Base-by-base conservation (phyloP, 2,329 filamentous ascomycete species). In the Colletotrichum brevisporum region DNA sequence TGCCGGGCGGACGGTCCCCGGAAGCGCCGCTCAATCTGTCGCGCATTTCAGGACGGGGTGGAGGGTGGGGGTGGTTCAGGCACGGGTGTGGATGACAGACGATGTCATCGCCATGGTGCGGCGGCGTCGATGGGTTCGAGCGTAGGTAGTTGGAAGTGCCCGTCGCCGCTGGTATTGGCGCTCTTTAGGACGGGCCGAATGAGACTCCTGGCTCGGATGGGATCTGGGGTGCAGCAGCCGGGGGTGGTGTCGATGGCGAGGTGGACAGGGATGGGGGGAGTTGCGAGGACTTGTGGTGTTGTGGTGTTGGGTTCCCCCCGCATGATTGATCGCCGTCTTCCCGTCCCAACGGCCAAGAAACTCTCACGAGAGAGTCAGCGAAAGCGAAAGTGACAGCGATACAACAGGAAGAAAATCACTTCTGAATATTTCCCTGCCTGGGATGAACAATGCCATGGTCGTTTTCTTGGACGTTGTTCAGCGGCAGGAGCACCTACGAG, bases 101-200 rank as follows among this genome's bases (percentile, higher is more conserved):
- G 47, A 68, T 64, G 60, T 68, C 65, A 64, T 68, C 41, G 60
- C 18, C 47, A 50, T 58, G 60, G 65, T 54, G 65, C 65, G 50
- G 54, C 61, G 36, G 62, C 41, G 55, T 54, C 36, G 18, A 39
- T n/a, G 21, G 12, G 59, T 13, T 43, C 27, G 27, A 31, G 27
- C 27, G 26, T 50, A 62, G 24, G 21, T 27, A 47, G 45, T 39
- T 21, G 18, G 21, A 24, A 24, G 21, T 2, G 8, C 27, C 21
- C 27, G 3, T 10, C 5, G 26, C 55, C 43, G 55, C 53, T 69
- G 66, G 61, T 56, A 66, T 41, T 31, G 31, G 43, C 62, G 62
- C 55, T 51, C 41, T 26, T 55, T 56, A 65, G 50, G 50, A 47
- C 66, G 66, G 66, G 61, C 66, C 62, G 66, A 69, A 65, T 59